phyloP scores from a whole-genome alignment of 2,329 filamentous ascomycete species.

The Cytospora leucostoma region DNA sequence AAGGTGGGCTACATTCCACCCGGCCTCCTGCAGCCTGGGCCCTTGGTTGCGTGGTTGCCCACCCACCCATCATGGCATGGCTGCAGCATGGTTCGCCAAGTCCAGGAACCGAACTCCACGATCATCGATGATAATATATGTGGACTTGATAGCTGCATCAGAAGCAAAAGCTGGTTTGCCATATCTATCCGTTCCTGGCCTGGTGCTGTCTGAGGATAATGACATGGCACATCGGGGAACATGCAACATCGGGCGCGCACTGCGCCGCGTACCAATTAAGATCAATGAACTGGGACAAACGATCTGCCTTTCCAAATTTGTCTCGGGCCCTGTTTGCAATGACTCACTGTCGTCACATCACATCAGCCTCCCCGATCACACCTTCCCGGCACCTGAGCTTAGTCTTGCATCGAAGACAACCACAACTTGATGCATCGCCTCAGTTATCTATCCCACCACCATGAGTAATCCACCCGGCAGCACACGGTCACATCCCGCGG shows the following conservation, averaged over 20 bases:
- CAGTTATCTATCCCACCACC: not conserved
- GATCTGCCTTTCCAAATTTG: constrained; percentile 15
- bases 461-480: not conserved
- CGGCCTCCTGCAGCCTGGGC: constrained; percentile 18
- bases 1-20: constrained; percentile 6
- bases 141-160: not conserved
- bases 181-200: constrained; percentile 4
- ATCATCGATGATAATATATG: not conserved
- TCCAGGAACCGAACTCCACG: not conserved
- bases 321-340: constrained; percentile 23
- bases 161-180: constrained; percentile 9
- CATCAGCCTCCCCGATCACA: constrained; percentile 12
- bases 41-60: constrained; percentile 1
- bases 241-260: constrained; percentile 16
- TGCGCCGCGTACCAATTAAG: constrained; percentile 25
- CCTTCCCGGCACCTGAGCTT: constrained; percentile 5
- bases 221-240: constrained; percentile 12
- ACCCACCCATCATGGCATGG: too few species aligned
- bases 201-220: constrained; percentile 11
- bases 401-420: constrained; percentile 15
- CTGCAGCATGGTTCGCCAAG: constrained; percentile 18
- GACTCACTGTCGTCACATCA: constrained; percentile 20
- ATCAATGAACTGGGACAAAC: constrained; percentile 17
- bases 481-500: not conserved
- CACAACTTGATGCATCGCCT: not conserved